Percentiles rank a stretch among this genome's conserved stretches.
Conservation (phyloP, 148 eudicot species). For the Tetragonia tetragonoides region DNA sequence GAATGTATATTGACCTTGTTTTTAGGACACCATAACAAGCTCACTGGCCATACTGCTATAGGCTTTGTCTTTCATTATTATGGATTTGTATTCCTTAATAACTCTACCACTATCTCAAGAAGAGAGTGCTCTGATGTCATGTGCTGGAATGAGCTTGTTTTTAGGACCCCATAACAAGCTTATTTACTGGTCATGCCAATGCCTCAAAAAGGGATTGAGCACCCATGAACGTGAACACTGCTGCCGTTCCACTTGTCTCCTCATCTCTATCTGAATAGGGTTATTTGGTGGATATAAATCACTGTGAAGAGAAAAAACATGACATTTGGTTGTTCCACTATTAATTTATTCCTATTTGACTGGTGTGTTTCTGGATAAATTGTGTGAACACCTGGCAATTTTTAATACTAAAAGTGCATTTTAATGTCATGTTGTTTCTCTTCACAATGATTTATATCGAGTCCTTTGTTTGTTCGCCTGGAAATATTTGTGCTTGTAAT, state of each 20-base stretch:
- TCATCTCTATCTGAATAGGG: not conserved
- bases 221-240: not conserved
- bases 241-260: not conserved
- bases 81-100: not conserved
- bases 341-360: not conserved
- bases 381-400: not conserved
- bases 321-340: too few species aligned
- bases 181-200: not conserved
- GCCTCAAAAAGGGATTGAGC: not conserved
- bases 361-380: not conserved
- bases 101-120: not conserved
- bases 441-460: not conserved
- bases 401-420: not conserved
- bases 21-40: not conserved
- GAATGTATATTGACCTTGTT: not conserved
- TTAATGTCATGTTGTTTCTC: not conserved
- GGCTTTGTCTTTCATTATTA: not conserved
- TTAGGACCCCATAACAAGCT: not conserved
- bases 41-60: not conserved
- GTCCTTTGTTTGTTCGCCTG: not conserved
- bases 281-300: not conserved
- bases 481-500: conserved; percentile 3
- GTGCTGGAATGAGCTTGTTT: not conserved
- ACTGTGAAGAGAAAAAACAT: too few species aligned
- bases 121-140: not conserved